Conservation (phyloP, 2,329 filamentous ascomycete genomes). For the Calonectria montana region DNA sequence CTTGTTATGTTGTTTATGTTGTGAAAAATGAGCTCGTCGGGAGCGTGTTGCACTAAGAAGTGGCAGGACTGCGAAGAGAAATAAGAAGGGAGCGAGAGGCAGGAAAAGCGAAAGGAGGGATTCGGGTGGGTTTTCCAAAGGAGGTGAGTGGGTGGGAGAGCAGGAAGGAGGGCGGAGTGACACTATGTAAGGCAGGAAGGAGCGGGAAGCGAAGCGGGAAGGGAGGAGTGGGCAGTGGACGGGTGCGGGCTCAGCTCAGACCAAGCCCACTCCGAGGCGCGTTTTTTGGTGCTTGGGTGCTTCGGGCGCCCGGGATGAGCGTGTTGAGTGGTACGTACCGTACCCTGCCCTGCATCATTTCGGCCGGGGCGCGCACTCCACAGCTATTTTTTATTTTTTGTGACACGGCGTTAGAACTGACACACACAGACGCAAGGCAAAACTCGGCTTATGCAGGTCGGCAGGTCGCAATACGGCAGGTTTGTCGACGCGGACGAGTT, state of each 20-base stretch:
- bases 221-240: slow-evolving; percentile 11
- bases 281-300: slow-evolving; percentile 26
- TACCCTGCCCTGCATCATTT: slow-evolving; percentile 8
- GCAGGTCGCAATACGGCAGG: background rate
- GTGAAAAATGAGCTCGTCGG: slow-evolving; percentile 9
- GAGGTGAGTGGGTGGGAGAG: slow-evolving; percentile 18
- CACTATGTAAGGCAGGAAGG: slow-evolving; percentile 11
- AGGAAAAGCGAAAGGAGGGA: slow-evolving; percentile 13
- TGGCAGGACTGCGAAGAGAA: slow-evolving; percentile 7
- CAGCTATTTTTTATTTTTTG: background rate
- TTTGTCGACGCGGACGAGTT: background rate
- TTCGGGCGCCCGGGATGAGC: slow-evolving; percentile 21
- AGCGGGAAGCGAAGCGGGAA: slow-evolving; percentile 12
- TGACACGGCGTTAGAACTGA: background rate
- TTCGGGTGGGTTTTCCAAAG: slow-evolving; percentile 21
- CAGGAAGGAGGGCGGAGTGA: slow-evolving; percentile 17
- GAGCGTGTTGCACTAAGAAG: slow-evolving; percentile 12
- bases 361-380: background rate
- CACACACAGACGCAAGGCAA: background rate
- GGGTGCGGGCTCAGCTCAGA: slow-evolving; percentile 8
- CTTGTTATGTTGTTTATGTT: slow-evolving; percentile 23
- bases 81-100: slow-evolving; percentile 13
- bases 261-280: slow-evolving; percentile 22
- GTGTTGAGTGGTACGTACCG: slow-evolving; percentile 23
- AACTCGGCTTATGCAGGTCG: slow-evolving; percentile 9